Evolutionary conservation across 805 yeast species (phyloP).

Genomic region (Grigorovia jiainica): DNA sequence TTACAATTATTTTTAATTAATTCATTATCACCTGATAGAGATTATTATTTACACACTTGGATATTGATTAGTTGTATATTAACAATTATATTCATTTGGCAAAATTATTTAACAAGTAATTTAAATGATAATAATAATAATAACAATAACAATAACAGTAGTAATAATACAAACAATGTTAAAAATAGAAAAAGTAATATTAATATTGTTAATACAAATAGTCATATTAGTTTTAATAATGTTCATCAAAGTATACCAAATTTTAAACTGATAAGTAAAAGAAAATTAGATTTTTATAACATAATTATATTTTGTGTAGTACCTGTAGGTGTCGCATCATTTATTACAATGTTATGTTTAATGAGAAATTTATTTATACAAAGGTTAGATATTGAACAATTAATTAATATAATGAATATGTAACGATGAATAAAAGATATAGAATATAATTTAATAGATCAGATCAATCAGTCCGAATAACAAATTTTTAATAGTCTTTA

Average conservation of each 20-base stretch:
- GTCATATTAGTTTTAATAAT: not conserved
- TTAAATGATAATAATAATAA: conserved; percentile 31
- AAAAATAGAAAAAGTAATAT: not conserved
- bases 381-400: conserved; percentile 47
- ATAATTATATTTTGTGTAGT: conserved; percentile 94
- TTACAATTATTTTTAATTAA: conserved; percentile 59
- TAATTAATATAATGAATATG: conserved; percentile 15
- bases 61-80: conserved; percentile 77
- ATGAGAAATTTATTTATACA: conserved; percentile 66
- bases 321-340: conserved; percentile 94
- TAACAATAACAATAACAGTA: too few species aligned
- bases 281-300: conserved; percentile 79
- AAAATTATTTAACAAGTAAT: conserved; percentile 79
- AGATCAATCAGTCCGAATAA: too few species aligned
- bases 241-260: not conserved
- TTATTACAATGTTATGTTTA: conserved; percentile 80
- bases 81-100: conserved; percentile 72
- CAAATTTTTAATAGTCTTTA: too few species aligned
- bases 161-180: not conserved
- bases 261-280: conserved; percentile 14
- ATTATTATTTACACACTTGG: conserved; percentile 82
- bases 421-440: too few species aligned
- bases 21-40: conserved; percentile 60
- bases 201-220: not conserved
- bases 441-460: too few species aligned